Base-by-base conservation (phyloP, 805 yeast species). In the Pichia deserticola region DNA sequence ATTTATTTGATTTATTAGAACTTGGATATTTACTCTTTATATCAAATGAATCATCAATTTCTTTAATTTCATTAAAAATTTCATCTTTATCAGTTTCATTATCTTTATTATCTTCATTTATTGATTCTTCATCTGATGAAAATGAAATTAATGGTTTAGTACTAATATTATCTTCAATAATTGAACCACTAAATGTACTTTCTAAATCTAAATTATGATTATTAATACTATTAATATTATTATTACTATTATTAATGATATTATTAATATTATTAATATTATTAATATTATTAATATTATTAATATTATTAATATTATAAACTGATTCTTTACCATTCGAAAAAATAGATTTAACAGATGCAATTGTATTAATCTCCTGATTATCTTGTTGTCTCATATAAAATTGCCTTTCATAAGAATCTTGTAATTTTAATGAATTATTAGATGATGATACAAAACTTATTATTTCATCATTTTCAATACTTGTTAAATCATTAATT, bases 101-200 rank as follows among this genome's bases (percentile, higher is more conserved):
- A 36, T 15, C n/a, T 7, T 36, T 9, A 36, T 33, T 7, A 33
- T 9, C 8, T 34, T 11, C 13, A 34, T 34, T 34, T 5, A 38
- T 35, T n/a, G 12, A 6, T 11, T 50, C 55, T 33, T 47, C 51
- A 27, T 53, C 54, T 3, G 54, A 60, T 5, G 54, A 60, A 9
- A 73, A 59, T 37, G 77, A 74, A 51, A 73, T 66, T 37, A 75
- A 58, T 0, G 79, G 78, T 28, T 60, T 68, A 3, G 79, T 75
- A 51, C 76, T 70, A 32, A 70, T 57, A 53, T 74, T 74, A 27
- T 54, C 57, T 7, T 52, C 54, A 37, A 30, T 8, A 3, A 35
- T 25, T 13, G 48, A 47, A 1, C 45, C 53, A 44, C 50, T 50
- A 8, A 47, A 40, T 1, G 44, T 47, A 25, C 50, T 46, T n/a